Evolutionary conservation across 495 filamentous ascomycete genomes (phyloP), one percentile per base, ranked within the genome.

Genomic region (Aspergillus hancockii): DNA sequence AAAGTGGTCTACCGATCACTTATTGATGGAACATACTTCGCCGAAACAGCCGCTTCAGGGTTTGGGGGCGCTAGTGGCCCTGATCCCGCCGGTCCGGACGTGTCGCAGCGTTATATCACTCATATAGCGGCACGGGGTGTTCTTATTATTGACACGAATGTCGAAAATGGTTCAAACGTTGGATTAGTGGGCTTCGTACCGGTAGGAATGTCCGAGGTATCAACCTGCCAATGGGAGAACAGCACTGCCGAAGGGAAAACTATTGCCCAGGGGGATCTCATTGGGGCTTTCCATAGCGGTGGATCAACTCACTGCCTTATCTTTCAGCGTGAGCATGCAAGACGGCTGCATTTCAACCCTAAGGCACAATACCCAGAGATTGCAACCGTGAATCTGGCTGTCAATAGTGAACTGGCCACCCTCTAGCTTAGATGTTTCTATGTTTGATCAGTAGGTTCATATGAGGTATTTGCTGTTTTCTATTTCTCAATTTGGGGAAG

Each of bases 141-240:
- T 22, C 78, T 89, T 54, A 83, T 87, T 70, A 79, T 89, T 58
- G 75, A 88, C 63, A 84, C 86, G 0, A 83, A 88, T 49, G 30
- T 16, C 13, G 8, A 25, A 8, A 21, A 21, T 13, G 30, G 30
- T 13, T 69, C 76, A 18, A n/a, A 43, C 6, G 81, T 88, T 51
- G 86, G 86, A 6, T 58, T 88, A 32, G 81, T 88, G 79, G 76
- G 72, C 6, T 81, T 87, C 46, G 66, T 89, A 10, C 75, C 73
- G 10, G 74, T 88, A 1, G 86, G 84, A 25, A 89, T 89, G 86
- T 78, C 79, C 47, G 86, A 89, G 64, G 83, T 87, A 18, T 81
- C 75, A 57, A 82, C 82, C 6, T 87, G 85, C 58, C 86, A 89
- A 50, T 80, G 86, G 43, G 13, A 21, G 13, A 9, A 2, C 7